phyloP scores from a whole-genome alignment of 139 green algal species.

The Micractinium conductrix region DNA sequence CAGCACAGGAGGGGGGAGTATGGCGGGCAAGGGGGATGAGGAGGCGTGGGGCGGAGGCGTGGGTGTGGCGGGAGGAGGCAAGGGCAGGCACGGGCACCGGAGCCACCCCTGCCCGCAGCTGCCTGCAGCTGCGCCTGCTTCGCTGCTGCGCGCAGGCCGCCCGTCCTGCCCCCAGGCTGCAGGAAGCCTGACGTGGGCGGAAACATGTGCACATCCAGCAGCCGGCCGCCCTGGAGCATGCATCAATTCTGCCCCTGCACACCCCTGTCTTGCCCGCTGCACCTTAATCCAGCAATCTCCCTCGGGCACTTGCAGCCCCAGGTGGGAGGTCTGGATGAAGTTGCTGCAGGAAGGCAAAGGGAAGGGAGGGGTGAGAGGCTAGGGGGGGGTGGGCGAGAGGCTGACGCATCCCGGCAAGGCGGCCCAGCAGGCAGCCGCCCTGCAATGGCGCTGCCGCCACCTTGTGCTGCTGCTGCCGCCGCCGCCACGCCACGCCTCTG shows the following conservation, averaged over 20 bases:
- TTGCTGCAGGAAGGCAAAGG: background rate
- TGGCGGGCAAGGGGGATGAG: background rate
- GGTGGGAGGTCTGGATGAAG: constrained; percentile 53
- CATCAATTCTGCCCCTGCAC: background rate
- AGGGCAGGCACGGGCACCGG: too few relatives aligned
- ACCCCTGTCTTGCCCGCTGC: background rate
- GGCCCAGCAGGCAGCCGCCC: background rate
- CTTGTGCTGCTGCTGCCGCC: too few relatives aligned
- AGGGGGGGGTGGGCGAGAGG: background rate
- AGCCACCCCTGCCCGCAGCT: too few relatives aligned
- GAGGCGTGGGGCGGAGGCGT: background rate
- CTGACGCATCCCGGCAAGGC: background rate
- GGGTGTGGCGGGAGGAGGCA: too few relatives aligned
- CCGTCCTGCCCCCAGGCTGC: too few relatives aligned
- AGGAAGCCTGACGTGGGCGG: too few relatives aligned
- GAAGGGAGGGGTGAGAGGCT: background rate
- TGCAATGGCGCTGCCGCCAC: too few relatives aligned
- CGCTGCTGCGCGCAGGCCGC: too few relatives aligned
- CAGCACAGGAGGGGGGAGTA: too few relatives aligned
- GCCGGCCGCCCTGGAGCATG: background rate
- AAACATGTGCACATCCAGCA: background rate
- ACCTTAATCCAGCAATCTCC: constrained; percentile 40
- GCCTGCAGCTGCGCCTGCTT: too few relatives aligned
- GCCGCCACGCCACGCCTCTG: too few relatives aligned
- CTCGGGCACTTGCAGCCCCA: constrained; percentile 54